These are phyloP conservation scores for Articulospora tetracladia DNA, from an alignment of 495 filamentous ascomycete genomes.

Conservation along the genomic window DNA sequence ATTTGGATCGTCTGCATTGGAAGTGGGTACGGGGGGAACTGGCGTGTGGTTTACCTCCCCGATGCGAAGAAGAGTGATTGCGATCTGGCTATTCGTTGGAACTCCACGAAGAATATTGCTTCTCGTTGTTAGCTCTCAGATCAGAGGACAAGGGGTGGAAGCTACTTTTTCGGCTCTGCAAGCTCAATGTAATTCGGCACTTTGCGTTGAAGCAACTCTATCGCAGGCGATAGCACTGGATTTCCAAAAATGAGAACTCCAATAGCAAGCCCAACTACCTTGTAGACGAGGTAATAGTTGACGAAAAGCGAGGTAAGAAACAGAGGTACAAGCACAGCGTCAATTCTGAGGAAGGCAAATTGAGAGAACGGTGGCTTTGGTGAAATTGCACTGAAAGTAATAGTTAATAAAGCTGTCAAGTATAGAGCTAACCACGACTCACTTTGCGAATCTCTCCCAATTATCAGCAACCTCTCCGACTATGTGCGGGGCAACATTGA, in stretches of 20 bases:
- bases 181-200: constrained; percentile 70
- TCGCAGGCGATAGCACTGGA: constrained; percentile 55
- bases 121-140: not conserved
- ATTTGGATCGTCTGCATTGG: constrained; percentile 37
- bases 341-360: constrained; percentile 57
- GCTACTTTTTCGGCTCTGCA: constrained; percentile 29
- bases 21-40: constrained; percentile 64
- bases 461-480: constrained; percentile 67
- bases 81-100: constrained; percentile 80
- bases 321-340: constrained; percentile 51
- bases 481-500: not conserved
- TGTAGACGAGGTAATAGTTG: constrained; percentile 68
- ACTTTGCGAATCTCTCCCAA: constrained; percentile 75
- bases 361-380: constrained; percentile 71
- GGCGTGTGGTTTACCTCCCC: constrained; percentile 78
- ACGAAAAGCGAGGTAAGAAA: constrained; percentile 54
- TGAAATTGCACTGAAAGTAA: constrained; percentile 47
- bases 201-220: constrained; percentile 56
- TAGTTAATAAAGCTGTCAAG: not conserved
- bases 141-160: not conserved
- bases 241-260: constrained; percentile 77
- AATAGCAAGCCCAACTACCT: constrained; percentile 55
- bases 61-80: constrained; percentile 76
- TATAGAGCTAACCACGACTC: not conserved
- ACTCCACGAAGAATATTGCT: constrained; percentile 70